Evolutionary conservation across 2,329 filamentous ascomycete species (phyloP).

Genomic region (Ophiostoma quercus): DNA sequence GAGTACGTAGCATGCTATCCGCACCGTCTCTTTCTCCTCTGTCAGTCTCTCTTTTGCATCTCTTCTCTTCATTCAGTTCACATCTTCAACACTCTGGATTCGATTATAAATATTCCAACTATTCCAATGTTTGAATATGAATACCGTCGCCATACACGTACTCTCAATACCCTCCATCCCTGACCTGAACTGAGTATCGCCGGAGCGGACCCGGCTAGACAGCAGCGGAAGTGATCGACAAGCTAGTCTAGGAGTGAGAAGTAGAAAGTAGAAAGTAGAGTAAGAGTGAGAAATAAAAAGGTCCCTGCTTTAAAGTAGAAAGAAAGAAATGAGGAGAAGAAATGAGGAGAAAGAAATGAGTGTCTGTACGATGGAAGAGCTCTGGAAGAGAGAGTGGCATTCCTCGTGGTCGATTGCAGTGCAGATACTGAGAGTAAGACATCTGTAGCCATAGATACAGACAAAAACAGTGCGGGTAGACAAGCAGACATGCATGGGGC

Average conservation of each 20-base stretch:
- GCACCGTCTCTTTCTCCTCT: neutral
- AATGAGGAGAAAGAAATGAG: neutral
- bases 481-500: neutral
- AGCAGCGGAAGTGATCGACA: constrained; percentile 5
- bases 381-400: no score
- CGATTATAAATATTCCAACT: no score
- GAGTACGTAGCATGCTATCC: neutral
- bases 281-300: neutral
- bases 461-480: neutral
- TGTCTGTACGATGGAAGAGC: neutral
- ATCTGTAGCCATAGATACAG: neutral
- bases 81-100: no score
- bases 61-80: no score
- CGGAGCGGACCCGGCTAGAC: neutral
- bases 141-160: neutral
- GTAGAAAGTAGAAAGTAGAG: neutral
- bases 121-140: neutral
- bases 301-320: neutral
- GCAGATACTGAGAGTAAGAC: neutral
- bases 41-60: neutral
- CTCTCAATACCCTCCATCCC: neutral
- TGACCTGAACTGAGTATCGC: neutral
- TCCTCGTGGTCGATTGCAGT: neutral
- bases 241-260: neutral
- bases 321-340: neutral